Evolutionary conservation across 2,329 filamentous ascomycete species (phyloP), one percentile per base, ranked within the genome.

Genomic region (Fusarium sp.): DNA sequence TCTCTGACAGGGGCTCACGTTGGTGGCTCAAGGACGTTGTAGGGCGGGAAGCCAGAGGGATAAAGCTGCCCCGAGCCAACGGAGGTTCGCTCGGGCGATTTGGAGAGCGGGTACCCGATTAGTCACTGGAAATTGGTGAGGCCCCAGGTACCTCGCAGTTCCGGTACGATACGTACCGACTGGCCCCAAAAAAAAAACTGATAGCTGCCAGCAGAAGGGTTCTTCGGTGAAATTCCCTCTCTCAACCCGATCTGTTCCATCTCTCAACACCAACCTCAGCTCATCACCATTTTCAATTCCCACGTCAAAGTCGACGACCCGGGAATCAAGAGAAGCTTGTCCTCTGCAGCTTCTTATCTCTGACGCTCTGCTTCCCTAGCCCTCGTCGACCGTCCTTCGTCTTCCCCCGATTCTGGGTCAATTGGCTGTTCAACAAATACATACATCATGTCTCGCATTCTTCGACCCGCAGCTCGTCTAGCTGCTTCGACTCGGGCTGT

Each of bases 391-490:
- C 51, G 46, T 47, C 52, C 50, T 47, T 53, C 46, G 43, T 56
- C 35, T 29, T 57, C 49, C 49, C 23, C 56, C 61, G 57, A 60
- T 49, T 67, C 57, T 53, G 46, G 53, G 55, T 65, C 60, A 68
- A 70, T 67, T 68, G 66, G 54, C 58, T 57, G 14, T 57, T 48
- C 53, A 65, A 60, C 58, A 53, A 55, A 38, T 23, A 36, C 13
- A 14, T 55, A 54, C 68, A 72, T 55, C 70, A 82, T 83, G 80
- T 82, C 80, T 70, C 80, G 80, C 71, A 77, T 80, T 69, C 78
- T 83, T 69, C 80, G 80, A 72, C 80, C 80, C 57, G 80, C 80
- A 64, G 75, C 79, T 72, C 78, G 80, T 65, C 73, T 82, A 72
- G 79, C 79, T 68, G 73, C 77, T 63, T 77, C 79, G 53, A 76